phyloP scores from a whole-genome alignment of 2,329 filamentous ascomycete genomes.

The Colletotrichum liaoningense region DNA sequence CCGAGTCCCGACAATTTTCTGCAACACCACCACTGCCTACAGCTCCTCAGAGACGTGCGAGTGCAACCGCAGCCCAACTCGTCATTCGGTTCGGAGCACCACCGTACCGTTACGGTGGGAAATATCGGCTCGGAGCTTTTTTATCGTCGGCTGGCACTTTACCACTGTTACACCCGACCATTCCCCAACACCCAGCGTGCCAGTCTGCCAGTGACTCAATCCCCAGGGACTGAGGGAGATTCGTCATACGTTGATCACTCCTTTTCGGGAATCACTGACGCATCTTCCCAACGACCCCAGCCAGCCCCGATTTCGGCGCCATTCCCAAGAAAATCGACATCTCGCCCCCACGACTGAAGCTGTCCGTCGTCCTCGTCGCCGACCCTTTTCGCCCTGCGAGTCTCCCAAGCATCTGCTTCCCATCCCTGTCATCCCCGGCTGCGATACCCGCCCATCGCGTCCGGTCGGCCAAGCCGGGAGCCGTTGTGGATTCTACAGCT shows the following conservation, averaged over 20 bases:
- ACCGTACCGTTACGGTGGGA: not conserved
- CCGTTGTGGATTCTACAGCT: conserved; percentile 19
- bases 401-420: not conserved
- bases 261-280: not conserved
- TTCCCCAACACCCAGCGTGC: not conserved
- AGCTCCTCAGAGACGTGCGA: not conserved
- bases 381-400: not conserved
- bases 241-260: conserved; percentile 4
- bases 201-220: not conserved
- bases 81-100: conserved; percentile 3
- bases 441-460: not conserved
- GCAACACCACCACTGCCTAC: not conserved
- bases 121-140: conserved; percentile 16
- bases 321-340: not conserved
- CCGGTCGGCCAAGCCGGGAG: conserved; percentile 24
- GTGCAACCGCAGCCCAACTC: not conserved
- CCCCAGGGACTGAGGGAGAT: not conserved
- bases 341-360: not conserved
- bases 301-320: conserved; percentile 10
- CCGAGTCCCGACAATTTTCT: not conserved
- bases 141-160: not conserved
- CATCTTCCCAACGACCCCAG: not conserved
- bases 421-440: conserved; percentile 6
- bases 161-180: not conserved
- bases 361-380: not conserved